These are phyloP conservation scores for Penicillium pancosmium DNA, from an alignment of 495 filamentous ascomycete genomes.

Conservation along the genomic window DNA sequence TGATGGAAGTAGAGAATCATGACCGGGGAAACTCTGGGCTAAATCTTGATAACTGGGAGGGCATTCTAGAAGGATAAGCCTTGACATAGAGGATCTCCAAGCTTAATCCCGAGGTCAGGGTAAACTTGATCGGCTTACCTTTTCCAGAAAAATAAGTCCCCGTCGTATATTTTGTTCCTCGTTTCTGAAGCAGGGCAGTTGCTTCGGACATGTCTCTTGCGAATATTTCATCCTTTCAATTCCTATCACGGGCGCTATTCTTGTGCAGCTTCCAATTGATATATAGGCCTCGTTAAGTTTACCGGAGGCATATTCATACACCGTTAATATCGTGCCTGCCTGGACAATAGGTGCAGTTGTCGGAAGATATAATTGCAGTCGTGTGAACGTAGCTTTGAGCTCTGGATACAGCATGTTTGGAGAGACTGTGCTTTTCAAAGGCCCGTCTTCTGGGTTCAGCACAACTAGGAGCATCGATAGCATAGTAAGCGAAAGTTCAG, in stretches of 20 bases:
- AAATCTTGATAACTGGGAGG: slow-evolving; percentile 1
- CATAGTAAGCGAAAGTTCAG: slow-evolving; percentile 30
- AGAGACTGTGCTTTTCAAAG: neutral
- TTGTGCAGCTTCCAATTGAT: slow-evolving; percentile 32
- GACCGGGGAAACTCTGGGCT: neutral
- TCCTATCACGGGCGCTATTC: slow-evolving; percentile 26
- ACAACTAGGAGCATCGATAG: slow-evolving; percentile 29
- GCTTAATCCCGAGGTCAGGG: no score
- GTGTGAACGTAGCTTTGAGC: neutral
- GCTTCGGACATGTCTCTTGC: neutral
- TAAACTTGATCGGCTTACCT: slow-evolving; percentile 15
- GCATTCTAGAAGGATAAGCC: slow-evolving; percentile 4
- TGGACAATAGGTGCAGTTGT: slow-evolving; percentile 21
- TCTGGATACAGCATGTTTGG: slow-evolving; percentile 7
- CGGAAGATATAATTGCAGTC: slow-evolving; percentile 1
- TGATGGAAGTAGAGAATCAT: slow-evolving; percentile 3
- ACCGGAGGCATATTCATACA: slow-evolving; percentile 32
- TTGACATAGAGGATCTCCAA: neutral
- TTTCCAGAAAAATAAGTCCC: slow-evolving; percentile 33
- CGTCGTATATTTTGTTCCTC: slow-evolving; percentile 32
- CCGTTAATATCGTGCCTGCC: slow-evolving; percentile 32
- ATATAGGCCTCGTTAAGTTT: slow-evolving; percentile 30
- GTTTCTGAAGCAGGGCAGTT: neutral
- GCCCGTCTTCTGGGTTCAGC: slow-evolving; percentile 5
- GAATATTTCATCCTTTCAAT: slow-evolving; percentile 10